These are phyloP conservation scores for Pestalotiopsis sp. DNA, from an alignment of 2,329 filamentous ascomycete species.

Conservation along the genomic window DNA sequence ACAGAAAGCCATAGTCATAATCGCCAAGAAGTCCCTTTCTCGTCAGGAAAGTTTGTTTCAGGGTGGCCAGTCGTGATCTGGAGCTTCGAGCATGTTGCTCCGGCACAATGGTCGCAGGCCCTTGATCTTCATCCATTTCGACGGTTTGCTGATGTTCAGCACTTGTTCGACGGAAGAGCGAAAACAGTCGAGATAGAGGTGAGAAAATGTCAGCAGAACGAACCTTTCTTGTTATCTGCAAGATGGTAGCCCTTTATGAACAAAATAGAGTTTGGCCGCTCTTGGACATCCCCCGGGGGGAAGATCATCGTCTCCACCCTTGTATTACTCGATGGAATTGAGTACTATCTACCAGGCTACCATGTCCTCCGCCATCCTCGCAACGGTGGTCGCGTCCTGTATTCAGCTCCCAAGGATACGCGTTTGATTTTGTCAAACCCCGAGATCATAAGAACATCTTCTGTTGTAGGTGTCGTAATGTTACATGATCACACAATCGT, in stretches of 20 bases:
- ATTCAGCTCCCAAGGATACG: neutral
- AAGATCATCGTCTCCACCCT: neutral
- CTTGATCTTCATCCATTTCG: constrained; percentile 60
- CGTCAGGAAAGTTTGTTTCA: constrained; percentile 52
- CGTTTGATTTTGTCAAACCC: neutral
- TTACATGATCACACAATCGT: no score
- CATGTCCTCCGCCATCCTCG: neutral
- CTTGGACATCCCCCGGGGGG: neutral
- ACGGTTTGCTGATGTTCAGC: neutral
- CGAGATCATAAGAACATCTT: neutral
- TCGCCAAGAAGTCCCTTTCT: constrained; percentile 77
- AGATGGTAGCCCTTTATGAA: neutral
- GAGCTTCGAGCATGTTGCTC: constrained; percentile 35
- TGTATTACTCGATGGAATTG: constrained; percentile 6
- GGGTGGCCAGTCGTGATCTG: constrained; percentile 30
- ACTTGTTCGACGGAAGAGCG: neutral
- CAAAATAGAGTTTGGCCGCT: neutral
- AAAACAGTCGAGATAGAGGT: neutral
- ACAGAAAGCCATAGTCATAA: constrained; percentile 91
- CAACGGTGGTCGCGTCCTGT: neutral
- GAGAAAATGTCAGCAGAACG: neutral
- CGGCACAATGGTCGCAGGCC: constrained; percentile 52
- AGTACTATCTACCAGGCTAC: neutral
- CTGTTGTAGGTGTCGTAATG: neutral
- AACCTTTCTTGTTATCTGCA: neutral